Evolutionary conservation across 192 early-diverging fungal genomes (phyloP).

Genomic region (Chytriomyces sp.): DNA sequence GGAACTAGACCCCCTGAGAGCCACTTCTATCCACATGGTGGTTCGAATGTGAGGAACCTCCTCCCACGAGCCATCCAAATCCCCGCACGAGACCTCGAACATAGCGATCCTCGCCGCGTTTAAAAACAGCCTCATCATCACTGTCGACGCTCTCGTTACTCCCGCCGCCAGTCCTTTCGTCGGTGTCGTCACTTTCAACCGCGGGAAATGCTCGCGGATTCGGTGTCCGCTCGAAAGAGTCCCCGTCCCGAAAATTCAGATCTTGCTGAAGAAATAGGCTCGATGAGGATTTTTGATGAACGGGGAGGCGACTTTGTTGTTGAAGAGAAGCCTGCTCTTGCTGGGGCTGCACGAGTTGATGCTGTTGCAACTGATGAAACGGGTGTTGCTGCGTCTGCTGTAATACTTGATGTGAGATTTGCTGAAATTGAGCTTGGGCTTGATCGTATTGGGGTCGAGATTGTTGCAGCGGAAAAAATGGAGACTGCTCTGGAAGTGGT

Average conservation of each 20-base stretch:
- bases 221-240: neutral
- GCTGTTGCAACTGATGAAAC: slow-evolving; percentile 13
- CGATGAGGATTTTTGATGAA: neutral
- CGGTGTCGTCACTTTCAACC: neutral
- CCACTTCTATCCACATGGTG: slow-evolving; percentile 25
- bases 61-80: slow-evolving; percentile 27
- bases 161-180: neutral
- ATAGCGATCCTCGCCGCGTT: slow-evolving; percentile 24
- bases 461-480: neutral
- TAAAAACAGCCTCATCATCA: slow-evolving; percentile 4
- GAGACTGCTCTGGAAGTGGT: neutral
- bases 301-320: neutral
- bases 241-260: neutral
- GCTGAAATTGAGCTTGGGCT: neutral
- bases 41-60: neutral
- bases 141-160: neutral
- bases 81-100: slow-evolving; percentile 26
- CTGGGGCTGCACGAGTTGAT: slow-evolving; percentile 1
- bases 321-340: slow-evolving; percentile 5
- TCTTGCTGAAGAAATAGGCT: neutral
- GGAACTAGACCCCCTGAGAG: slow-evolving; percentile 19
- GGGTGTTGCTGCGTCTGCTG: slow-evolving; percentile 3
- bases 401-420: neutral
- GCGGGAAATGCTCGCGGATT: neutral
- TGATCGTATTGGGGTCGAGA: slow-evolving; percentile 3